Conservation (phyloP, 2,329 filamentous ascomycete species). For the Talaromyces sp. region DNA sequence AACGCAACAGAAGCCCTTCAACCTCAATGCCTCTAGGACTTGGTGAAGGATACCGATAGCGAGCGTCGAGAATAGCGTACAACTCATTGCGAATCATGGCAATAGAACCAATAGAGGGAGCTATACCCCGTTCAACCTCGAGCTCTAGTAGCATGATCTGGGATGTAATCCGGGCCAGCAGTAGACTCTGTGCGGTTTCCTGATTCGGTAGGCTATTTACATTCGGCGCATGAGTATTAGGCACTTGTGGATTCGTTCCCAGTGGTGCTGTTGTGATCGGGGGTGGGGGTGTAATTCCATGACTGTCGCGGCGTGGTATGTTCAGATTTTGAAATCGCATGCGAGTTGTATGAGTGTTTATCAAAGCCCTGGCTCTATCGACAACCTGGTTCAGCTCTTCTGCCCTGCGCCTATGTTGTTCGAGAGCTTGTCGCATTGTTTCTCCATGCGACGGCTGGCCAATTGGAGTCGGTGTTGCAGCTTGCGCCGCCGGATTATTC, state of each 20-base stretch:
- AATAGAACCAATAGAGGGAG: conserved; percentile 34
- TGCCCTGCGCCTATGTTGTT: conserved; percentile 14
- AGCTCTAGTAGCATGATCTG: conserved; percentile 30
- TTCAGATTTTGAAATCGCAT: conserved; percentile 5
- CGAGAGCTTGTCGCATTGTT: conserved; percentile 12
- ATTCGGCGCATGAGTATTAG: not conserved
- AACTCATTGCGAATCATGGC: conserved; percentile 32
- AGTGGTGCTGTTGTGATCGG: not conserved
- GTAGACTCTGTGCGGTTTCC: conserved; percentile 7
- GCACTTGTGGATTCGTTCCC: not conserved
- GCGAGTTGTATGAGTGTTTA: conserved; percentile 8
- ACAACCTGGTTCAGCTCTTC: conserved; percentile 15
- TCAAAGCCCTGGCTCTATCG: conserved; percentile 17
- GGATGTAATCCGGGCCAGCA: conserved; percentile 11
- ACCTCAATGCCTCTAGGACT: conserved; percentile 28
- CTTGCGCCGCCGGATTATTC: not conserved
- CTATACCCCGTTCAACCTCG: conserved; percentile 29
- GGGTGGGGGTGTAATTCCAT: not conserved
- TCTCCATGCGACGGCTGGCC: not conserved
- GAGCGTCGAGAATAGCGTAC: conserved; percentile 34
- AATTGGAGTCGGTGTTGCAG: not conserved
- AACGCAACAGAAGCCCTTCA: conserved; percentile 32
- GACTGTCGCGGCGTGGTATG: not conserved
- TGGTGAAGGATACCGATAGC: conserved; percentile 28
- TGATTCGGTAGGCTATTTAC: not conserved